phyloP scores from a whole-genome alignment of 169 alveolate genomes.

The Eimeria tenella region DNA sequence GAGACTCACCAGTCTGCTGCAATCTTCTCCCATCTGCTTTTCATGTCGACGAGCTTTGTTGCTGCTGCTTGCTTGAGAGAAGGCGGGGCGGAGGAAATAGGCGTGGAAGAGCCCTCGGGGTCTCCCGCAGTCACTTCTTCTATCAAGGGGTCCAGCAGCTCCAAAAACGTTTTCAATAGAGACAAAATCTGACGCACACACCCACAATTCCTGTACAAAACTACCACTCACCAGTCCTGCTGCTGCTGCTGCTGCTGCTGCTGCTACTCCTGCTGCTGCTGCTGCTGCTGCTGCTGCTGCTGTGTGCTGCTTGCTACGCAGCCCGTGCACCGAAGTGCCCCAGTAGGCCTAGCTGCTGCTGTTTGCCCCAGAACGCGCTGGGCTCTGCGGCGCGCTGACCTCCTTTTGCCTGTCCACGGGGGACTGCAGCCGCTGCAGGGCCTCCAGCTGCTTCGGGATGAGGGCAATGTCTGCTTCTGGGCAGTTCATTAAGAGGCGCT shows the following conservation, averaged over 20 bases:
- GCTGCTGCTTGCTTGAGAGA: conserved; percentile 46
- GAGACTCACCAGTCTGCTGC: conserved; percentile 36
- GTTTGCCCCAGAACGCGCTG: not conserved
- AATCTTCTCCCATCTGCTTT: conserved; percentile 40
- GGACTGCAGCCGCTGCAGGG: conserved; percentile 48
- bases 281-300: not conserved
- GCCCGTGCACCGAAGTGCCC: not conserved
- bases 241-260: conserved; percentile 1
- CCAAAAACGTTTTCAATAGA: not conserved
- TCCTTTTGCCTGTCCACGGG: conserved; percentile 27
- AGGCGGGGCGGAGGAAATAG: conserved; percentile 37
- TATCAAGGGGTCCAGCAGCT: conserved; percentile 16
- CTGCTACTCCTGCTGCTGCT: conserved; percentile 23
- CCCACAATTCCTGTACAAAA: not conserved
- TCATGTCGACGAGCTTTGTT: conserved; percentile 41
- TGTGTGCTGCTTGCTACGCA: not conserved
- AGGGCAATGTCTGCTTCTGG: not conserved
- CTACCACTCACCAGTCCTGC: not conserved
- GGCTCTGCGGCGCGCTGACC: not conserved
- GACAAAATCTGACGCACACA: conserved; percentile 27
- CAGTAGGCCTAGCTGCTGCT: not conserved
- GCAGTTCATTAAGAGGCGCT: not conserved
- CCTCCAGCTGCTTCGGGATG: conserved; percentile 33
- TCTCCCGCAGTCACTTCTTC: conserved; percentile 50
- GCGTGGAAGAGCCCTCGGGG: not conserved